Conservation (phyloP, 2,329 filamentous ascomycete genomes). For the Hymenoscyphus salicellus region DNA sequence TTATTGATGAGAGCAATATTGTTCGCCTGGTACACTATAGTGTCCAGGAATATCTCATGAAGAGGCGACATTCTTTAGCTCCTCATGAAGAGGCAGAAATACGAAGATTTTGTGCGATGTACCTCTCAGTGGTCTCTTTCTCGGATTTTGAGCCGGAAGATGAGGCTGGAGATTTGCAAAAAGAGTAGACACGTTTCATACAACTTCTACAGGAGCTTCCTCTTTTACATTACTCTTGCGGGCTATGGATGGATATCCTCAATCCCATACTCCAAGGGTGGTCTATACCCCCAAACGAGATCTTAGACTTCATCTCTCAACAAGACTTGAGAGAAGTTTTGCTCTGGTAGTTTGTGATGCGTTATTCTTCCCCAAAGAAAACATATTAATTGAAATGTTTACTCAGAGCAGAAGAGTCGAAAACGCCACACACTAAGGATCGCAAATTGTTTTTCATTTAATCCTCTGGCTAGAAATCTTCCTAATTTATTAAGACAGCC, state of each 20-base stretch:
- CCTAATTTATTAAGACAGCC: background rate
- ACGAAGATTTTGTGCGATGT: background rate
- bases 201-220: background rate
- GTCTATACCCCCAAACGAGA: background rate
- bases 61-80: background rate
- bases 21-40: background rate
- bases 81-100: background rate
- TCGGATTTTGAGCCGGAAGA: background rate
- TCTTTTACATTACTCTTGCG: background rate
- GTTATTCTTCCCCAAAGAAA: background rate
- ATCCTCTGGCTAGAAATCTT: background rate
- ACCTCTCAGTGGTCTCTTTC: background rate
- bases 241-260: background rate
- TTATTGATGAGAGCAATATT: background rate
- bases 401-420: background rate
- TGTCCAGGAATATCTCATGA: background rate
- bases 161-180: background rate
- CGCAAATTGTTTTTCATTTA: background rate
- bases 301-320: background rate
- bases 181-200: background rate
- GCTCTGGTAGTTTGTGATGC: background rate
- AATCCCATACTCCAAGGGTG: fast-evolving
- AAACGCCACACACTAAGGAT: background rate
- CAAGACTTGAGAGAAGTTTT: background rate
- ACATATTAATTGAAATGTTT: background rate